Evolutionary conservation across 768 basidiomycete species (phyloP).

Genomic region (Pleurotus citrinopileatus): DNA sequence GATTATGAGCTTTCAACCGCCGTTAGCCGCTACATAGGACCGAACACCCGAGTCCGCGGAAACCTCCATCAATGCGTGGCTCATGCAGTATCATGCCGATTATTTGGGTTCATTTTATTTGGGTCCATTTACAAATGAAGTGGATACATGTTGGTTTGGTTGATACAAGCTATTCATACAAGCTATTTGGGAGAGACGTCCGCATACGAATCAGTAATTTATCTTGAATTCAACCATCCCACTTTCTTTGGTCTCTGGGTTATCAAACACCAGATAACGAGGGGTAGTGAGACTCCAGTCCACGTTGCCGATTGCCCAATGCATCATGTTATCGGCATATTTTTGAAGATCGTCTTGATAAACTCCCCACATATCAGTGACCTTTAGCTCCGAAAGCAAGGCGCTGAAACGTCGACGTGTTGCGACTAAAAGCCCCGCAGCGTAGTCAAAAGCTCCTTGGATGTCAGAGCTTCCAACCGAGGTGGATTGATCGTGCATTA

Average conservation of each 20-base stretch:
- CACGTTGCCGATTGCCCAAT: conserved; percentile 9
- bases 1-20: too few species aligned
- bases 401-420: not conserved
- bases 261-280: not conserved
- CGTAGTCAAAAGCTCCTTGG: conserved; percentile 10
- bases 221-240: conserved; percentile 3
- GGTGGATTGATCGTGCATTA: conserved; percentile 8
- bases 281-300: conserved; percentile 2
- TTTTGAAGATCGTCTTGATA: not conserved
- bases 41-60: too few species aligned
- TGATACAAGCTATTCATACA: too few species aligned
- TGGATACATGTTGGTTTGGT: too few species aligned
- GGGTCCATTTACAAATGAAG: too few species aligned
- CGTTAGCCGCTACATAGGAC: too few species aligned
- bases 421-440: not conserved
- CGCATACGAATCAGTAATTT: not conserved
- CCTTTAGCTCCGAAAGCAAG: not conserved
- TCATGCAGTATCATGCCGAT: too few species aligned
- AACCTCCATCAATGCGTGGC: too few species aligned
- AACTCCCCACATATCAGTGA: not conserved
- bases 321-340: conserved; percentile 6
- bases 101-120: too few species aligned
- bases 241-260: not conserved
- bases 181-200: too few species aligned
- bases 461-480: conserved; percentile 6